Evolutionary conservation across 2,329 filamentous ascomycete species (phyloP).

Genomic region (Ramichloridium luteum): DNA sequence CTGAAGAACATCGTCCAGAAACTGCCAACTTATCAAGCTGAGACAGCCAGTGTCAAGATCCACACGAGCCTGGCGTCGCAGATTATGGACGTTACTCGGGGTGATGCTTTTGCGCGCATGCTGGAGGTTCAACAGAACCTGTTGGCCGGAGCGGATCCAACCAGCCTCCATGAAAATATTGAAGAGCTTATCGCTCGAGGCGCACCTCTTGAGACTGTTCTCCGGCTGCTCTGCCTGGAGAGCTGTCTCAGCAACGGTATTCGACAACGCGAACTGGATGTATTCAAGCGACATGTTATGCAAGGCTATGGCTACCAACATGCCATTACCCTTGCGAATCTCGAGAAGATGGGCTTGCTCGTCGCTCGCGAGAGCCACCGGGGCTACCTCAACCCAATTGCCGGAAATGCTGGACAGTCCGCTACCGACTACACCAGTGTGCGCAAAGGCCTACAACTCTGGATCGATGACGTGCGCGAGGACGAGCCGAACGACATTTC

Average conservation of each 20-base stretch:
- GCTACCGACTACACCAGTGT: constrained; percentile 72
- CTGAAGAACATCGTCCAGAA: constrained; percentile 86
- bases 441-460: constrained; percentile 73
- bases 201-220: constrained; percentile 64
- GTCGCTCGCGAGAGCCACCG: constrained; percentile 59
- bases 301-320: constrained; percentile 95
- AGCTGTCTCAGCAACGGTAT: constrained; percentile 83
- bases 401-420: constrained; percentile 41
- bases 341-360: constrained; percentile 84
- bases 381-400: constrained; percentile 68
- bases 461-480: constrained; percentile 94
- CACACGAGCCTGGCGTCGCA: constrained; percentile 90
- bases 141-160: constrained; percentile 78
- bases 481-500: constrained; percentile 86
- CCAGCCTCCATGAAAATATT: constrained; percentile 77
- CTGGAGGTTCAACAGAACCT: constrained; percentile 94
- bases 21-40: constrained; percentile 79
- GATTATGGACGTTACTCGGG: constrained; percentile 83
- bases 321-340: constrained; percentile 70
- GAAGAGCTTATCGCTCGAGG: constrained; percentile 90
- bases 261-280: constrained; percentile 76
- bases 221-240: constrained; percentile 80
- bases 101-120: constrained; percentile 75
- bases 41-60: constrained; percentile 82
- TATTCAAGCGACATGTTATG: constrained; percentile 74